Percentiles rank a stretch among this genome's conserved stretches.
Conservation (phyloP, 345 rosid genomes). For the Gossypium ekmanianum region DNA sequence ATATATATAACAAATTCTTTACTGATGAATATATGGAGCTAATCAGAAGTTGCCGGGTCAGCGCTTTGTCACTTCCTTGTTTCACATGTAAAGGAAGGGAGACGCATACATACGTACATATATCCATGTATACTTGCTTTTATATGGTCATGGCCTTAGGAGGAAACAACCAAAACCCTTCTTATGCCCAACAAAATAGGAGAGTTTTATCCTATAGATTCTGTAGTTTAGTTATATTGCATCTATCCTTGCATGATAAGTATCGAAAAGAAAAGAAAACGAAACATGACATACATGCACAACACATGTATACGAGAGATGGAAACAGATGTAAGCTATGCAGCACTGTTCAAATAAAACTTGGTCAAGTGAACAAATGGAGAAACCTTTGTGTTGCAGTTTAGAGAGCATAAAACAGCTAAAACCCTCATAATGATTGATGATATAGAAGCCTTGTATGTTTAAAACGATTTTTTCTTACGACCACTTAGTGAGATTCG, state of each 20-base stretch:
- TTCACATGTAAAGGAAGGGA: constrained; percentile 7
- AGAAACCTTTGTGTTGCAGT: background rate
- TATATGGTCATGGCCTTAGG: background rate
- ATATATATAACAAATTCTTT: too few relatives aligned
- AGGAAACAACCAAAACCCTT: background rate
- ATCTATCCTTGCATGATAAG: background rate
- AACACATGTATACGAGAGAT: background rate
- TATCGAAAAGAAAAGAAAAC: too few relatives aligned
- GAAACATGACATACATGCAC: background rate
- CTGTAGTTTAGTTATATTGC: background rate
- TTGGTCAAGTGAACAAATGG: background rate
- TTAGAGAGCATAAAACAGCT: background rate
- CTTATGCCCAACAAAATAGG: constrained; percentile 8
- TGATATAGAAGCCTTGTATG: background rate
- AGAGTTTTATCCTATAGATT: background rate
- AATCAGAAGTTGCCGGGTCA: constrained; percentile 15
- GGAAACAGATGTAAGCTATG: background rate
- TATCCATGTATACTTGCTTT: background rate
- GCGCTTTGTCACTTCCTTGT: constrained; percentile 6
- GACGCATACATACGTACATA: background rate
- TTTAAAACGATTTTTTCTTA: constrained; percentile 49
- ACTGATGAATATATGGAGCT: constrained; percentile 6
- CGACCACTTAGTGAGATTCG: constrained; percentile 40
- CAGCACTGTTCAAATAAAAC: background rate
- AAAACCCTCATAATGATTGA: background rate